Percentiles rank a stretch among this genome's conserved stretches.
Conservation (phyloP, 1,284 basidiomycete species). For the Ustanciosporium gigantosporum region DNA sequence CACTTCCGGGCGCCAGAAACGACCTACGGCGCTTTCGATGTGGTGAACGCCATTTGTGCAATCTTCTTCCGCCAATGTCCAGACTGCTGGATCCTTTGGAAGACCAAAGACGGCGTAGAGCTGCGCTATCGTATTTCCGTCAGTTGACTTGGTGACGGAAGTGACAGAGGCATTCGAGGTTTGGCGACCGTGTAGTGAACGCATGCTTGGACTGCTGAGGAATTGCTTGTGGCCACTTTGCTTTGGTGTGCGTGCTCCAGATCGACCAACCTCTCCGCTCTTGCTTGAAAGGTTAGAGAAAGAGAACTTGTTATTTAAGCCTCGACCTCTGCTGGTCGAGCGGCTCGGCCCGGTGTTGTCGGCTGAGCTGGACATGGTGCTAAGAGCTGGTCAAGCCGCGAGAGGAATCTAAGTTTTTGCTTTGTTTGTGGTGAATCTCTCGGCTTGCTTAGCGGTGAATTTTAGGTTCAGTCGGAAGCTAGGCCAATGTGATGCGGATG, state of each 20-base stretch:
- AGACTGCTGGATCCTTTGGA: constrained; percentile 65
- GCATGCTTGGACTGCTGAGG: constrained; percentile 11
- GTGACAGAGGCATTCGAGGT: constrained; percentile 12
- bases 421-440: too few species aligned
- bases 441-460: too few species aligned
- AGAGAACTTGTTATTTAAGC: constrained; percentile 26
- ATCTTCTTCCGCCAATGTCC: constrained; percentile 89
- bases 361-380: constrained; percentile 4
- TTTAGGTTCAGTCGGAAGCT: too few species aligned
- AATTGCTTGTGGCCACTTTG: constrained; percentile 5
- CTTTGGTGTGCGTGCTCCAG: constrained; percentile 16
- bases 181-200: constrained; percentile 3
- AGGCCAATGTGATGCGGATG: too few species aligned
- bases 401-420: too few species aligned
- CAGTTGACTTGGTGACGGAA: constrained; percentile 19
- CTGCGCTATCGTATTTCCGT: constrained; percentile 62
- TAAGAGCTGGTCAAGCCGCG: too few species aligned
- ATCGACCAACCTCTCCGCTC: constrained; percentile 10
- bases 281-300: constrained; percentile 37
- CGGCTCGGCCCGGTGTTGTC: constrained; percentile 19
- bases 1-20: constrained; percentile 94
- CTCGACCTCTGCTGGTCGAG: constrained; percentile 9
- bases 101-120: constrained; percentile 65
- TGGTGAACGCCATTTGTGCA: constrained; percentile 81
- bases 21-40: constrained; percentile 80